Conservation (phyloP, 176 grass and related monocot species). For the Musa troglodytarum region DNA sequence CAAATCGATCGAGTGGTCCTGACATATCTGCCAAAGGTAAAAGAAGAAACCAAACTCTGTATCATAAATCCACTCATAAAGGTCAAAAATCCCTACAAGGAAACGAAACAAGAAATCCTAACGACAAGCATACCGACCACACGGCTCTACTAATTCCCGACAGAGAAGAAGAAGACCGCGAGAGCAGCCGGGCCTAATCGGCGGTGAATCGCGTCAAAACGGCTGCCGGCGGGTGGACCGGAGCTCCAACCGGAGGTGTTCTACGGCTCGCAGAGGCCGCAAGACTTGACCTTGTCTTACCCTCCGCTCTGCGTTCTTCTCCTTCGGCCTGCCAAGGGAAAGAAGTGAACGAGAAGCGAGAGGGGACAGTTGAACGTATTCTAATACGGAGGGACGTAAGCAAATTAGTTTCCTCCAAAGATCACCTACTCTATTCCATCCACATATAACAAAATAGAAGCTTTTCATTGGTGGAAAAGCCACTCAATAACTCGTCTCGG, state of each 20-base stretch:
- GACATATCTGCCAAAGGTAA: constrained; percentile 1
- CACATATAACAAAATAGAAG: too few species aligned
- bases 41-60: background rate
- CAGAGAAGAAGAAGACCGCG: background rate
- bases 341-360: background rate
- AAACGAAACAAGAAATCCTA: background rate
- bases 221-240: background rate
- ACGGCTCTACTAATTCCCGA: too few species aligned
- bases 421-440: too few species aligned
- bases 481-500: background rate
- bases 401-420: too few species aligned
- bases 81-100: background rate
- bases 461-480: too few species aligned
- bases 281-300: background rate
- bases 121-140: background rate
- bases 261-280: background rate
- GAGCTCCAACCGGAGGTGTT: background rate
- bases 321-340: background rate
- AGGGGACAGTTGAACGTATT: background rate
- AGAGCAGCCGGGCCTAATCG: background rate
- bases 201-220: background rate
- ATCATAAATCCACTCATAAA: background rate
- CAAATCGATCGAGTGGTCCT: constrained; percentile 13
- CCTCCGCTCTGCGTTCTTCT: background rate
- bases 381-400: background rate